phyloP scores from a whole-genome alignment of 345 rosid species.

The Citrus unshiu region DNA sequence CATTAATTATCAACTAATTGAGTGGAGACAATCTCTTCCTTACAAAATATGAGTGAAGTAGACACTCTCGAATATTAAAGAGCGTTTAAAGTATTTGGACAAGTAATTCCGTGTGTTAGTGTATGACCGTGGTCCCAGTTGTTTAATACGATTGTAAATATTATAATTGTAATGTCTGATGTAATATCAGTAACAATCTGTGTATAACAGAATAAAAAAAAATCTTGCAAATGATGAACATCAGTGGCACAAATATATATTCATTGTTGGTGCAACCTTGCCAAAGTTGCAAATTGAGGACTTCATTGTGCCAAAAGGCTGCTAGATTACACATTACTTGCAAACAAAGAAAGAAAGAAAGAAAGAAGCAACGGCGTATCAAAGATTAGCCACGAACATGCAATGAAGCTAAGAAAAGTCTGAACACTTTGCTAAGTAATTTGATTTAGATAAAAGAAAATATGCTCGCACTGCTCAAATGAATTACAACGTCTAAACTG shows the following conservation, averaged over 20 bases:
- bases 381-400: neutral
- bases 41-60: too few relatives aligned
- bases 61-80: too few relatives aligned
- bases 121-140: too few relatives aligned
- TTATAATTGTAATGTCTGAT: too few relatives aligned
- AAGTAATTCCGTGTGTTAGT: too few relatives aligned
- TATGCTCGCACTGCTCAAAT: conserved; percentile 1
- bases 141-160: too few relatives aligned
- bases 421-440: neutral
- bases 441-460: neutral
- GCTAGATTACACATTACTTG: neutral
- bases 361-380: neutral
- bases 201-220: too few relatives aligned
- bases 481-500: conserved; percentile 17
- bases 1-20: too few relatives aligned
- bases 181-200: too few relatives aligned
- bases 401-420: neutral
- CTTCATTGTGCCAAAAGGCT: neutral
- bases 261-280: neutral
- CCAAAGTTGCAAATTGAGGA: neutral
- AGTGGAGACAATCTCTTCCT: too few relatives aligned
- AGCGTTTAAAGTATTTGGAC: too few relatives aligned
- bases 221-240: too few relatives aligned
- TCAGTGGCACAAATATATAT: neutral
- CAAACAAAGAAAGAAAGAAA: neutral